Conservation (phyloP, 371 early-diverging fungal genomes). For the Actinomortierella ambigua region DNA sequence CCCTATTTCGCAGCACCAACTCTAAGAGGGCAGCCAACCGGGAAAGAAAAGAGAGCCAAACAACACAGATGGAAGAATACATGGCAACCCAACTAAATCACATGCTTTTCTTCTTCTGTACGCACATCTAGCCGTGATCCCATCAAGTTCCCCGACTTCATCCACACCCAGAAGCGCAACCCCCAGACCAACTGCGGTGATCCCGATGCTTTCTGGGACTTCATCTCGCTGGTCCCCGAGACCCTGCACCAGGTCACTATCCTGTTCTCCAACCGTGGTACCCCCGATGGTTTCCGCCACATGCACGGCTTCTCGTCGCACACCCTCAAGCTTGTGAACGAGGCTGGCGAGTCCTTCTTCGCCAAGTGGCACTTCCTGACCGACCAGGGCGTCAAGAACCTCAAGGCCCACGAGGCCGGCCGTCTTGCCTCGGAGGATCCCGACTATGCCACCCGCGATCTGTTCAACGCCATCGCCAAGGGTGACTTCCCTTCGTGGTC, state of each 20-base stretch:
- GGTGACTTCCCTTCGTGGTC: slow-evolving; percentile 81
- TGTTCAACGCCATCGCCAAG: slow-evolving; percentile 73
- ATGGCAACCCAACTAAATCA: no score
- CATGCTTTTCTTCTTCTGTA: no score
- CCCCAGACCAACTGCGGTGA: slow-evolving; percentile 71
- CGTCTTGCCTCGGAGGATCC: slow-evolving; percentile 68
- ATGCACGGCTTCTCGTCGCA: slow-evolving; percentile 84
- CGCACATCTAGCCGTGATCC: no score
- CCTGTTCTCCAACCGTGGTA: slow-evolving; percentile 83
- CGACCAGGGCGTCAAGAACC: slow-evolving; percentile 77
- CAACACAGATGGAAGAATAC: no score
- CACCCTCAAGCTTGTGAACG: slow-evolving; percentile 78
- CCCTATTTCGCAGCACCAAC: no score
- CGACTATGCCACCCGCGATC: slow-evolving; percentile 78
- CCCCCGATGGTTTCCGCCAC: slow-evolving; percentile 79
- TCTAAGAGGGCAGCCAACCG: no score
- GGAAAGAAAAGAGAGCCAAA: no score
- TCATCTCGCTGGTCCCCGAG: slow-evolving; percentile 77
- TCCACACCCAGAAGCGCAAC: slow-evolving; percentile 82
- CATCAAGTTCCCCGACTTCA: slow-evolving; percentile 84
- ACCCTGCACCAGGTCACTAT: slow-evolving; percentile 81
- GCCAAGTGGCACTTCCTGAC: slow-evolving; percentile 82
- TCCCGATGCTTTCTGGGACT: slow-evolving; percentile 67
- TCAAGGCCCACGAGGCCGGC: slow-evolving; percentile 67
- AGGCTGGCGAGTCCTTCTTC: slow-evolving; percentile 66